Evolutionary conservation across 306 rosid species (phyloP), one percentile per base, ranked within the genome.

Genomic region (Comarum palustre): DNA sequence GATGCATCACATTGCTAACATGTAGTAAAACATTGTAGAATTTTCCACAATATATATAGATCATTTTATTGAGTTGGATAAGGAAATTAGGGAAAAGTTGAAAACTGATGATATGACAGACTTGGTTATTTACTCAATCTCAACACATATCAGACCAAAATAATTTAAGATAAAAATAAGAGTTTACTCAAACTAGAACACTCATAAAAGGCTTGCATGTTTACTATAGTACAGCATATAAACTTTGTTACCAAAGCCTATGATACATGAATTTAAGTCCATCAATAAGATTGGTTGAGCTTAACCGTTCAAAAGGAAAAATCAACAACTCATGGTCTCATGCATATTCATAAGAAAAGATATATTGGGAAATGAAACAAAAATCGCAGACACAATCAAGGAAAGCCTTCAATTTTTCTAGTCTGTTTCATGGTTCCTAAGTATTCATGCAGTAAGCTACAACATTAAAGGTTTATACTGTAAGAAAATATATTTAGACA

Each of bases 321-420:
- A 29, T 15, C 2, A 17, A 3, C 27, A 20, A 64, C 16, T n/a
- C 24, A 6, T 71, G 38, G 12, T 39, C 16, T n/a, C 24, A 6
- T 71, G 38, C 43, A 34, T 41, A 41, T 61, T 51, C 25, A 24
- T 52, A 60, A 32, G 55, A n/a, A 16, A 72, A 32, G 20, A 19
- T n/a, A 20, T 14, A 71, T 52, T 13, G 67, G 70, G 61, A 65
- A 71, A 27, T 36, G 74, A 65, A 72, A 63, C 47, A 8, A 63
- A 61, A 32, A 27, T 8, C 45, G 65, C 58, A 74, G 70, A 69
- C 13, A 48, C n/a, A 50, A 77, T 55, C 22, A 72, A 48, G 47
- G 43, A 51, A 62, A 48, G 34, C 16, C 72, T 51, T 46, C 38
- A 74, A 39, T 27, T 29, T 29, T 31, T 48, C 27, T 39, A 41